Evolutionary conservation across 2,329 filamentous ascomycete species (phyloP).

Genomic region (Ophiostoma ulmi): DNA sequence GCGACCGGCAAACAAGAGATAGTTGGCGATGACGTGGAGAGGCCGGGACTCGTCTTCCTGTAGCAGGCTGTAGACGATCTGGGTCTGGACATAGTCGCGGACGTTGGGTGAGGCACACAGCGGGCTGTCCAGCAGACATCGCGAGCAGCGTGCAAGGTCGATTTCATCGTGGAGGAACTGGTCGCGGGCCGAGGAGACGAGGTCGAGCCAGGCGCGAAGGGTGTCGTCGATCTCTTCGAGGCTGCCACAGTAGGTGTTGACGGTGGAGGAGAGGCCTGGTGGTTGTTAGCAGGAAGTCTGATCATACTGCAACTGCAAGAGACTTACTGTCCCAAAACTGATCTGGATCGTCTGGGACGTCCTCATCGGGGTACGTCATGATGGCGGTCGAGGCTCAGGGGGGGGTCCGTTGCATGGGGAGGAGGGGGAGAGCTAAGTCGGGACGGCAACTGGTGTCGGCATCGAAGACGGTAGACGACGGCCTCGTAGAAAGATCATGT

Average conservation of each 20-base stretch:
- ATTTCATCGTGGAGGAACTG: slow-evolving; percentile 70
- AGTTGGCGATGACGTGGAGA: slow-evolving; percentile 76
- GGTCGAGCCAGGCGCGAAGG: slow-evolving; percentile 74
- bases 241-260: background rate
- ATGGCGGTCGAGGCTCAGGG: slow-evolving; percentile 3
- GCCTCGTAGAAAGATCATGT: slow-evolving; percentile 6
- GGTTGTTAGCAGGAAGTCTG: too few relatives aligned
- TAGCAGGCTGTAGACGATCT: slow-evolving; percentile 86
- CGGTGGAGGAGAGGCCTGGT: slow-evolving; percentile 4
- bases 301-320: background rate
- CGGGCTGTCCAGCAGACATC: slow-evolving; percentile 67
- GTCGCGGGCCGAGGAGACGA: slow-evolving; percentile 71
- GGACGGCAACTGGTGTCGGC: slow-evolving; percentile 6
- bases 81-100: slow-evolving; percentile 79
- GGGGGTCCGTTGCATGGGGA: background rate
- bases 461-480: background rate
- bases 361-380: slow-evolving; percentile 13
- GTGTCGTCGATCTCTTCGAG: slow-evolving; percentile 64
- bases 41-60: slow-evolving; percentile 78
- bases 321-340: slow-evolving; percentile 10
- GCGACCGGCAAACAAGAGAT: slow-evolving; percentile 83
- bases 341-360: slow-evolving; percentile 1
- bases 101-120: slow-evolving; percentile 62
- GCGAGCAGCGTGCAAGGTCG: slow-evolving; percentile 74
- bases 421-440: background rate